Evolutionary conservation across 352 stramenopile genomes (phyloP), one percentile per base, ranked within the genome.

Genomic region (Thalassiosira sp.): DNA sequence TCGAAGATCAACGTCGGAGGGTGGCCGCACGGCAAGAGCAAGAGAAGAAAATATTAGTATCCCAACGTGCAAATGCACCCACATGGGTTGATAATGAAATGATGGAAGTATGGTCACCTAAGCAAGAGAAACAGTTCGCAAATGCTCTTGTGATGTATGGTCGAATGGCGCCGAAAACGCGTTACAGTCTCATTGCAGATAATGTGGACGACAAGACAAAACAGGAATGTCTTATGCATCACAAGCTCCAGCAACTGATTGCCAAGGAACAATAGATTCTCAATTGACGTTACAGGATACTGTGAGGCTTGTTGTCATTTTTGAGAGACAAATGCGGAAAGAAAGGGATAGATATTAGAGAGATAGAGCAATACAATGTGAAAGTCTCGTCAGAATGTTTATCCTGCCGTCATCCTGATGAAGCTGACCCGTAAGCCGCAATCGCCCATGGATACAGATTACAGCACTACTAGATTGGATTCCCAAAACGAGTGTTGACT

Each of bases 81-180:
- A 72, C 60, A 1, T 78, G 69, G 69, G 25, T 43, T 1, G 60
- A 78, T 10, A 72, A 72, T 28, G 69, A 78, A 48, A 27, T 68
- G 59, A 51, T 53, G 16, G 69, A 78, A 43, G 48, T 61, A 20
- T 78, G 69, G 69, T 73, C 60, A 13, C 0, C 59, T 0, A 54
- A 68, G 20, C 69, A 78, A 33, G 58, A 72, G 51, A 78, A 64
- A 24, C 69, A 78, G 35, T 78, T 78, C 40, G 49, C 3, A 31
- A 76, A 54, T 3, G 69, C 69, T 27, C 15, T 59, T 0, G 24
- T 13, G 8, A 16, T 27, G 35, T 68, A 49, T 56, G 40, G 51
- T 13, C 43, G 69, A 40, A 31, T 78, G 11, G 48, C 69, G 0
- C 33, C 45, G n/a, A 78, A 78, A 27, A 52, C 51, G 27, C 69